Percentiles rank a stretch among this genome's conserved stretches.
Conservation (phyloP, 2,329 filamentous ascomycete species). For the Verticillium nonalfalfae region DNA sequence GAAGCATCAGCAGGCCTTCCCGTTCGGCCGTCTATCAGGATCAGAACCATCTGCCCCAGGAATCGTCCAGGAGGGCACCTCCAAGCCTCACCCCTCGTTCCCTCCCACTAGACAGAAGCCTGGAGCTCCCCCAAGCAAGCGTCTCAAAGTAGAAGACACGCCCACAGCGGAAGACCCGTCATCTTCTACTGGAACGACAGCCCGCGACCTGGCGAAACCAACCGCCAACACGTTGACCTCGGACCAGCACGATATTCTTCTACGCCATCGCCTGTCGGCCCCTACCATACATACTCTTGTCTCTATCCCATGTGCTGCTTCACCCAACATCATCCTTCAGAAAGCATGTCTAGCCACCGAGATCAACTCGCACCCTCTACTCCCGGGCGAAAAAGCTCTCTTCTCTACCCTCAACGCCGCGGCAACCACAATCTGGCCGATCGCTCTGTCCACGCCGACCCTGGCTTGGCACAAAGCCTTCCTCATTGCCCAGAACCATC, state of each 20-base stretch:
- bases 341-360: constrained; percentile 30
- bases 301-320: constrained; percentile 6
- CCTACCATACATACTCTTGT: constrained; percentile 8
- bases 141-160: not conserved
- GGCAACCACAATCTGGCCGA: constrained; percentile 28
- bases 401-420: constrained; percentile 31
- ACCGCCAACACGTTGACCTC: not conserved
- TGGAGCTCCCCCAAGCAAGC: not conserved
- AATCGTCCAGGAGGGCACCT: too few species aligned
- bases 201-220: not conserved
- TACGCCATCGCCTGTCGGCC: constrained; percentile 8
- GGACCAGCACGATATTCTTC: constrained; percentile 8
- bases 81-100: not conserved
- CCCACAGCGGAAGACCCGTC: not conserved
- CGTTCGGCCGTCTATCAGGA: not conserved
- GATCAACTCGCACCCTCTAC: constrained; percentile 28
- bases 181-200: not conserved
- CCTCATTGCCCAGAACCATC: constrained; percentile 64
- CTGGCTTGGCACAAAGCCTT: constrained; percentile 68
- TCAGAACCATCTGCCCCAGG: too few species aligned
- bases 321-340: constrained; percentile 23
- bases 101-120: not conserved
- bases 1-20: not conserved
- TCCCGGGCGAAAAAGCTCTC: constrained; percentile 24
- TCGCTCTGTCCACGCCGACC: constrained; percentile 35